Base-by-base conservation (phyloP, 2,329 filamentous ascomycete genomes). In the Trichoderma polysporum region DNA sequence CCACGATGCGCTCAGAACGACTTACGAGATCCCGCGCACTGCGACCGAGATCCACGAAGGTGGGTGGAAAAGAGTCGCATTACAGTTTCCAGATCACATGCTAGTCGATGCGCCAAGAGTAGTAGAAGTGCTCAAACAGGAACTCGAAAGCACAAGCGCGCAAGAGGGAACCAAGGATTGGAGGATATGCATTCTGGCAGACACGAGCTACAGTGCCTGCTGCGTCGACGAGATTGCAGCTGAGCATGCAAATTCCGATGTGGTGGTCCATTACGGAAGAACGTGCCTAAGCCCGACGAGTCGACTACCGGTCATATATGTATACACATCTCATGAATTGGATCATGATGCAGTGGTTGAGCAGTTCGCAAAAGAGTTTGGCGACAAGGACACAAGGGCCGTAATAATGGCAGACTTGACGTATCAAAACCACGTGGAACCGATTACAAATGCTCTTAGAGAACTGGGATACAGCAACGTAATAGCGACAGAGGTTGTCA, bases 81-180 rank as follows among this genome's bases (percentile, higher is more conserved):
- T 99, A n/a, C 95, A 99, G 76, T 98, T 99, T 72, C 94, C 95
- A 0, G 95, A 99, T 79, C 85, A 90, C 31, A 97, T 98, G 92
- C 85, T 99, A 0, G 83, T 87, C 0, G 93, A 99, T 83, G 92
- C 92, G 9, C 90, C 93, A 5, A 85, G 90, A 66, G 91, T 97
- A 0, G 93, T 90, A 66, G 88, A 90, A 63, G 81, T 88, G 0
- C 79, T 81, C 2, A 66, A 68, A 0, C 68, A 69, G 8, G 75
- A 78, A 59, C 70, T 80, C 5, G 60, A 54, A 37, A 35, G 4
- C 3, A 62, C 64, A 35, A 19, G 50, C 3, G 60, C 64, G 0
- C 70, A 72, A 37, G 68, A 65, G 1, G 67, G 22, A 29, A 15
- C 61, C n/a, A 68, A 71, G 31, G 49, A 39, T 49, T 71, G 65